Percentiles rank a stretch among this genome's conserved stretches.
Conservation (phyloP, 2,329 filamentous ascomycete genomes). For the Zymoseptoria crescenta region DNA sequence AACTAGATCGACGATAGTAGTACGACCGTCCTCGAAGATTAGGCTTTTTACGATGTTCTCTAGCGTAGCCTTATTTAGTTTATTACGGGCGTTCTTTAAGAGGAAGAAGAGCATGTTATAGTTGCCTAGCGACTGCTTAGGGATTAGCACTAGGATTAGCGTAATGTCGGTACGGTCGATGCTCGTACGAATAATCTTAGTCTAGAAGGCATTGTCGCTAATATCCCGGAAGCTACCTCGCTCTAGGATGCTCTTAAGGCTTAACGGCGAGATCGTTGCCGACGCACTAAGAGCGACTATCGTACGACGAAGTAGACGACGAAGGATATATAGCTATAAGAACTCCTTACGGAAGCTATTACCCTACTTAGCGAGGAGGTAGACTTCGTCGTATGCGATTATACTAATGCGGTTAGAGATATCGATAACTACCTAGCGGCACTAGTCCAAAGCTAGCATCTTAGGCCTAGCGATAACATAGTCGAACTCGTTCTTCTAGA, state of each 20-base stretch:
- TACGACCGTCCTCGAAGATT: not conserved
- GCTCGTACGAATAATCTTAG: not conserved
- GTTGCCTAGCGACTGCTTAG: not conserved
- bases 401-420: too few relatives aligned
- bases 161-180: not conserved
- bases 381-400: not conserved
- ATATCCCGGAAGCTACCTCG: too few relatives aligned
- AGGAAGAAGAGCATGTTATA: not conserved
- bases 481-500: not conserved
- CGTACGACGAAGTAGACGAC: too few relatives aligned
- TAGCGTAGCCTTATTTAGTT: not conserved
- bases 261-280: too few relatives aligned
- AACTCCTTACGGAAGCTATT: not conserved
- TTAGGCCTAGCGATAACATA: not conserved
- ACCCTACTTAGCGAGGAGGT: not conserved
- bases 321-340: not conserved
- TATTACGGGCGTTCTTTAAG: not conserved
- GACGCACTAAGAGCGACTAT: too few relatives aligned
- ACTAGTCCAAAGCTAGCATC: not conserved
- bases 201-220: not conserved
- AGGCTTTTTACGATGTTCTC: not conserved
- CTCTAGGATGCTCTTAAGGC: too few relatives aligned
- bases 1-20: not conserved
- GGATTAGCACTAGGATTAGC: not conserved
- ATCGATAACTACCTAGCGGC: too few relatives aligned